Percentiles rank a stretch among this genome's conserved stretches.
phyloP scores from a whole-genome alignment of 768 basidiomycete species.

The Serendipita sp. region DNA sequence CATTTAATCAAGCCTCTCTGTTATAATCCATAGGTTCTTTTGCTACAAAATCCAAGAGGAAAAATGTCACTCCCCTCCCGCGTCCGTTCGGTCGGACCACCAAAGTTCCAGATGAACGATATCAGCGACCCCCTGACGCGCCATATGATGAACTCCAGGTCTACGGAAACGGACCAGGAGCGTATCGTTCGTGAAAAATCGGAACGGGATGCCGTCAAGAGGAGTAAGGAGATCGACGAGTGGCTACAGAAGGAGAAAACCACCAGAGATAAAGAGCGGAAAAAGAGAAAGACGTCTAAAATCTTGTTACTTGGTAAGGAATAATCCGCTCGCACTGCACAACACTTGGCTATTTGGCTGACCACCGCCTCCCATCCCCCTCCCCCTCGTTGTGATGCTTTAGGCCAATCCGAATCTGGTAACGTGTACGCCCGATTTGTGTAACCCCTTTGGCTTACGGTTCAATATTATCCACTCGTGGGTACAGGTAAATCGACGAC shows the following conservation, averaged over 20 bases:
- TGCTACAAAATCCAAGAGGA: too few species aligned
- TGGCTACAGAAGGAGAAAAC: background rate
- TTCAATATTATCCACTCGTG: too few species aligned
- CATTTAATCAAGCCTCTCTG: too few species aligned
- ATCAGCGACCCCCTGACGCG: slow-evolving; percentile 5
- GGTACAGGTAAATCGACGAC: slow-evolving; percentile 2
- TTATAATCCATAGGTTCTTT: too few species aligned
- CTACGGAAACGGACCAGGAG: background rate
- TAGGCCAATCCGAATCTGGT: slow-evolving; percentile 6
- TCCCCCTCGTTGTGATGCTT: background rate
- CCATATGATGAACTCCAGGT: background rate
- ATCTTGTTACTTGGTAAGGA: background rate
- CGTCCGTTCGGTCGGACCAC: background rate
- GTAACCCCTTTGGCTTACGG: too few species aligned
- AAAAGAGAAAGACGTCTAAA: background rate
- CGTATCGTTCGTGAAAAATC: background rate
- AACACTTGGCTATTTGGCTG: background rate
- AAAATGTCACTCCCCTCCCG: background rate
- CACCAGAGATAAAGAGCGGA: background rate
- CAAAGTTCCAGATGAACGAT: slow-evolving; percentile 4
- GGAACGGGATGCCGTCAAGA: background rate
- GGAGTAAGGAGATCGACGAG: slow-evolving; percentile 1
- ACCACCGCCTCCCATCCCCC: too few species aligned
- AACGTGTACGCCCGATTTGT: background rate
- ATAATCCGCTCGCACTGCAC: background rate